phyloP scores from a whole-genome alignment of 345 rosid species.

The Aethionema arabicum region DNA sequence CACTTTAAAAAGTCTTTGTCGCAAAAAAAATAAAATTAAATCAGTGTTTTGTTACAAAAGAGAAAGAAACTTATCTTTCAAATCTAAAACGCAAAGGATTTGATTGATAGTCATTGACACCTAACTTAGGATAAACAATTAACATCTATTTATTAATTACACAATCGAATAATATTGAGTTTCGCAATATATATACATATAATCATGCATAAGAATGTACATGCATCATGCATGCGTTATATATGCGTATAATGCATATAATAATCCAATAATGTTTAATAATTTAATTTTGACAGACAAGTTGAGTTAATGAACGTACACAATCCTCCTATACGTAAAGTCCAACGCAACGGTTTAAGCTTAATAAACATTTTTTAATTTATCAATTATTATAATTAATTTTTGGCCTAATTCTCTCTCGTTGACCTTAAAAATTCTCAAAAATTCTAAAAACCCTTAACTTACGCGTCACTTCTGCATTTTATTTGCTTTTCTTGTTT shows the following conservation, averaged over 20 bases:
- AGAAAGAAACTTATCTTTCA: background rate
- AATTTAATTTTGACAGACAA: slow-evolving; percentile 28
- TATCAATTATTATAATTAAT: background rate
- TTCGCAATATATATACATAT: background rate
- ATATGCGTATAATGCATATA: background rate
- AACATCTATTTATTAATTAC: background rate
- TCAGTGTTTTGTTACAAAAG: background rate
- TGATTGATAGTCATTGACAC: slow-evolving; percentile 18
- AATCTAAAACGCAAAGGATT: slow-evolving; percentile 3
- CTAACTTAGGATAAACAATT: slow-evolving; percentile 14
- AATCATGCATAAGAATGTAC: no score
- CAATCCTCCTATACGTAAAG: slow-evolving; percentile 30
- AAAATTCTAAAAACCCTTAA: slow-evolving; percentile 15
- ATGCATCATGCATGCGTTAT: background rate
- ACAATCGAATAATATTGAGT: slow-evolving; percentile 1
- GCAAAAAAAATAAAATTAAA: background rate
- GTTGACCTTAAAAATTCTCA: slow-evolving; percentile 23
- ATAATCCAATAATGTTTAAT: slow-evolving; percentile 1
- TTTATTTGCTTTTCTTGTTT: slow-evolving; percentile 36
- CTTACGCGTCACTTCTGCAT: slow-evolving; percentile 32
- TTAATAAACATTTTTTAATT: slow-evolving; percentile 7
- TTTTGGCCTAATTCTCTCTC: background rate
- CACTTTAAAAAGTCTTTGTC: no score
- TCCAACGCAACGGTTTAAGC: slow-evolving; percentile 25
- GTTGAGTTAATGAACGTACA: slow-evolving; percentile 26